A percentile compares a stretch with the other conserved stretches of the same genome.
phyloP scores from a whole-genome alignment of 805 yeast species.

The Ogataea sp. region DNA sequence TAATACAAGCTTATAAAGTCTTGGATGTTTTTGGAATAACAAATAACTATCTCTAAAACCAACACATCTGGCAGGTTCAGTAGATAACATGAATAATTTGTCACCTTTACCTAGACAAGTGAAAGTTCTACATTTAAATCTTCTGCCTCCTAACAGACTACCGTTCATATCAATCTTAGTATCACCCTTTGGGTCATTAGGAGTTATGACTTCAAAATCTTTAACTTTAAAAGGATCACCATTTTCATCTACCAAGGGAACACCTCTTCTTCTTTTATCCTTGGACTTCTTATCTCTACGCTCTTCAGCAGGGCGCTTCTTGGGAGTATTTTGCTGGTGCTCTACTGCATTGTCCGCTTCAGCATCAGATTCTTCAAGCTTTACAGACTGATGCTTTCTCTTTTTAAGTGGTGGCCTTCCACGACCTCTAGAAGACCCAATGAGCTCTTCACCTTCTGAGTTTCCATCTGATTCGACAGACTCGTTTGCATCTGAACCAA shows the following conservation, averaged over 20 bases:
- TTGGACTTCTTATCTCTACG: slow-evolving; percentile 32
- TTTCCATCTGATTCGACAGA: slow-evolving; percentile 15
- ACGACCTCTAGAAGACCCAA: slow-evolving; percentile 19
- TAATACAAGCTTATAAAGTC: slow-evolving; percentile 65
- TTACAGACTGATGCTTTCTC: slow-evolving; percentile 2
- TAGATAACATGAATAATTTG: slow-evolving; percentile 77
- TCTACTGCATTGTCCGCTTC: too few species aligned
- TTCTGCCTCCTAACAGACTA: slow-evolving; percentile 59
- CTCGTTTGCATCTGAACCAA: slow-evolving; percentile 6
- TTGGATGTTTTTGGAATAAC: slow-evolving; percentile 77
- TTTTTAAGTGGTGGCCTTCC: slow-evolving; percentile 19
- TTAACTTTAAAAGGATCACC: slow-evolving; percentile 58
- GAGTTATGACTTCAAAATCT: slow-evolving; percentile 72
- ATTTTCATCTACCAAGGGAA: slow-evolving; percentile 46
- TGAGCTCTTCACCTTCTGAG: too few species aligned
- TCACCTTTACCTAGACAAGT: slow-evolving; percentile 60
- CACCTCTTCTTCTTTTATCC: slow-evolving; percentile 23
- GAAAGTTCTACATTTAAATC: slow-evolving; percentile 64
- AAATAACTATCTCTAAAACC: slow-evolving; percentile 91
- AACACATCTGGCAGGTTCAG: slow-evolving; percentile 93
- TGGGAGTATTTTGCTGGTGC: too few species aligned
- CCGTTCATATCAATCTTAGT: slow-evolving; percentile 65
- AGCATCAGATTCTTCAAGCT: too few species aligned
- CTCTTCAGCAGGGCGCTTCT: too few species aligned
- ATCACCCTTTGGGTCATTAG: slow-evolving; percentile 74